Evolutionary conservation across 139 green algal genomes (phyloP).

Genomic region (Auxenochlorella pyrenoidosa): DNA sequence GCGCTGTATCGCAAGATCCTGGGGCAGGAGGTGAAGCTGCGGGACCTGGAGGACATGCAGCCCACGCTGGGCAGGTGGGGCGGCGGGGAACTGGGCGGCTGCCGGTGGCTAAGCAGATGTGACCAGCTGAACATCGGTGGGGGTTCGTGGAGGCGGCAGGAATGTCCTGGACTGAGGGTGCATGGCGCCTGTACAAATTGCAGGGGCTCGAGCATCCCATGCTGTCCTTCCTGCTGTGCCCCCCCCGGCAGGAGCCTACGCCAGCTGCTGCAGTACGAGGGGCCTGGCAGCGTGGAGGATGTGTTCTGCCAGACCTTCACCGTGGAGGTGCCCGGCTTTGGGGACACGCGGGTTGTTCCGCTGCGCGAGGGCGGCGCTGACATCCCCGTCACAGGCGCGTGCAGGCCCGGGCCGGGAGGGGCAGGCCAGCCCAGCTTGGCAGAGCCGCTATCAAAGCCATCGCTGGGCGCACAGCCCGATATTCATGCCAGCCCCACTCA

Average conservation of each 20-base stretch:
- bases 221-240: not conserved
- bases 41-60: constrained; percentile 92
- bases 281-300: constrained; percentile 73
- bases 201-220: too few species aligned
- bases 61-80: constrained; percentile 72
- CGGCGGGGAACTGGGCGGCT: not conserved
- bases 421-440: not conserved
- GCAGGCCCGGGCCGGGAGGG: not conserved
- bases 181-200: too few species aligned
- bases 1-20: constrained; percentile 94
- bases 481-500: not conserved
- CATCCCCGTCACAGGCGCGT: constrained; percentile 70
- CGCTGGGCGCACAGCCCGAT: not conserved
- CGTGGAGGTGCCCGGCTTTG: constrained; percentile 78
- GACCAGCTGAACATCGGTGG: too few species aligned
- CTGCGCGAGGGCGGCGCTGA: constrained; percentile 72
- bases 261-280: constrained; percentile 77
- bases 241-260: constrained; percentile 56
- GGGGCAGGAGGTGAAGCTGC: constrained; percentile 72
- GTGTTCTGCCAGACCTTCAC: constrained; percentile 88
- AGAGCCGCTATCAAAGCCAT: not conserved
- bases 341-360: constrained; percentile 61
- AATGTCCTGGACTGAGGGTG: not conserved
- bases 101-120: too few species aligned
- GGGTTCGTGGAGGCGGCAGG: too few species aligned